Base-by-base conservation (phyloP, 176 grass and related monocot genomes). In the Olyra latifolia region DNA sequence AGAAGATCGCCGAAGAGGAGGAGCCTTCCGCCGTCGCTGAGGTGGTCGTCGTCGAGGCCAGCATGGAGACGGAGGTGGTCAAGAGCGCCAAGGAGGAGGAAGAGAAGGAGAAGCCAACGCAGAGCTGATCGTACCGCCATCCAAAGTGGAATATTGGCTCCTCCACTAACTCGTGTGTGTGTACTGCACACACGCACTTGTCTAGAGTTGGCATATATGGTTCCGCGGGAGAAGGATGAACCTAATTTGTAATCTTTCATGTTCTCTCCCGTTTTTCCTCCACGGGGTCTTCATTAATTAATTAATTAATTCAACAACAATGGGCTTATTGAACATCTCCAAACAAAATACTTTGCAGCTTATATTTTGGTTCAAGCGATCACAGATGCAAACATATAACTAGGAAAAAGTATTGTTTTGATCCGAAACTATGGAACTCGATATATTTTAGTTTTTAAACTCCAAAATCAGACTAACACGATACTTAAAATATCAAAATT, bases 1-100 rank as follows among this genome's bases (percentile, higher is more conserved):
- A 64, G 20, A 83, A 88, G 79, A 72, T 62, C 16, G 4, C 66
- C 9, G 70, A 60, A 70, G 84, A 86, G 77, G 84, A 87, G 70
- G 69, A 86, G 27, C 76, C 84, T 20, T 19, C 65, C 41, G 27
- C 76, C 44, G 32, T 4, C n/a, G 14, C 9, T 0, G 48, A 16
- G 17, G 53, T 8, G 7, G 50, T 1, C 19, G 32, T 68, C 32
- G 32, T 35, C 32, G 1, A 35, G 32, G 32, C 32, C 32, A 35
- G 32, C 32, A 35, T 4, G 29, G 71, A 50, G 70, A 24, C 45
- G 22, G 4, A 1, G 12, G 66, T 45, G 71, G 66, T 32, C 56
- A 62, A 62, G 10, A 38, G 5, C 17, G 2, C 10, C 20, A 29
- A 24, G 29, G 74, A 67, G 30, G 24, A 60, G 14, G n/a, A n/a